Percentiles rank a stretch among this genome's conserved stretches.
Evolutionary conservation across 352 stramenopile species (phyloP).

Genomic region (Pythium vanterpoolii): DNA sequence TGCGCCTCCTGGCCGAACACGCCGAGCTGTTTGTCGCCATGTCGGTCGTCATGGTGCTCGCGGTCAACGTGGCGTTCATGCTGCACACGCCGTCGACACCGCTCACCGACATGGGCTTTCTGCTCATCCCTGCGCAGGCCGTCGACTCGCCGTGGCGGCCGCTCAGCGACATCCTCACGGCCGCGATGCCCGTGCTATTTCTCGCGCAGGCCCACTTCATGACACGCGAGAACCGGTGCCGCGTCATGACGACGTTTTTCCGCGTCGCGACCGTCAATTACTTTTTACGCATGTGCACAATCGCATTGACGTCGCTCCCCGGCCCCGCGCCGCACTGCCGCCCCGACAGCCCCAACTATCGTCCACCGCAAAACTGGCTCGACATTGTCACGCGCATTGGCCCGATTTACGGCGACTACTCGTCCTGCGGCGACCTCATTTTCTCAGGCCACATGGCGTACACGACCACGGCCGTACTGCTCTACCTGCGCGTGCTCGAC

Average conservation of each 20-base stretch:
- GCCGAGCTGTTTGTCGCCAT: conserved; percentile 35
- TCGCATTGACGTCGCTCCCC: conserved; percentile 41
- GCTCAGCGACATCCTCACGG: conserved; percentile 40
- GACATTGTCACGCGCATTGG: conserved; percentile 40
- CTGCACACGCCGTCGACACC: conserved; percentile 36
- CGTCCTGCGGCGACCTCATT: conserved; percentile 46
- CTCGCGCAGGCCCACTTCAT: conserved; percentile 27
- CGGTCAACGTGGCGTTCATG: conserved; percentile 42
- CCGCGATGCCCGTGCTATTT: conserved; percentile 33
- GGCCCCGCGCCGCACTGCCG: conserved; percentile 43
- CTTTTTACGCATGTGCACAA: conserved; percentile 34
- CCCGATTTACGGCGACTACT: conserved; percentile 37
- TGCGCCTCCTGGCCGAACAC: conserved; percentile 25
- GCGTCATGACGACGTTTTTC: conserved; percentile 36
- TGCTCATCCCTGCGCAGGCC: too few relatives aligned
- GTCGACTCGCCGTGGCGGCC: conserved; percentile 32
- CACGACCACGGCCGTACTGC: conserved; percentile 37
- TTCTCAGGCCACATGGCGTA: conserved; percentile 50
- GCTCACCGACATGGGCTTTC: conserved; percentile 39
- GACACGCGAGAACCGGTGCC: conserved; percentile 29
- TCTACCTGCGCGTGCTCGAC: conserved; percentile 37
- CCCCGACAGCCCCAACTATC: conserved; percentile 28
- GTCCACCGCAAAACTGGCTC: conserved; percentile 33
- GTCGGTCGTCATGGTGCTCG: conserved; percentile 36
- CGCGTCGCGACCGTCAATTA: conserved; percentile 42